A percentile compares a stretch with the other conserved stretches of the same genome.
Evolutionary conservation across 441 rosid genomes (phyloP).

Genomic region (Pelargonium hybrid): DNA sequence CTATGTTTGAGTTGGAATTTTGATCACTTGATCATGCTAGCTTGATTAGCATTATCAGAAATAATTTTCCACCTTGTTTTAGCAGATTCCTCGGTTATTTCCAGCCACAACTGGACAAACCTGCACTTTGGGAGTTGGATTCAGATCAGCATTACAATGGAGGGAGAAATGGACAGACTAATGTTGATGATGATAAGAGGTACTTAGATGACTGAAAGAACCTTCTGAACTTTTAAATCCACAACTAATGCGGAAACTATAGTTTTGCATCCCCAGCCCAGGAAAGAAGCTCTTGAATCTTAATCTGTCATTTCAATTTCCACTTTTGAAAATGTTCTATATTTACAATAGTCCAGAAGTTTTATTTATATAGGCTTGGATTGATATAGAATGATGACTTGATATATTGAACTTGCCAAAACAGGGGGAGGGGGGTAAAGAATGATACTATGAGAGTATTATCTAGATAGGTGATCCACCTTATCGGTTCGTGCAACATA

Average conservation of each 20-base stretch:
- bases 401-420: too few species aligned
- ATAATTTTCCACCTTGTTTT: slow-evolving; percentile 7
- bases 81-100: slow-evolving; percentile 86
- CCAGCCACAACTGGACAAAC: slow-evolving; percentile 70
- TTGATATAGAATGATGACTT: too few species aligned
- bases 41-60: not conserved
- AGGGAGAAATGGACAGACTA: slow-evolving; percentile 52
- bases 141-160: slow-evolving; percentile 62
- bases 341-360: not conserved
- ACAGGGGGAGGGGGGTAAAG: too few species aligned
- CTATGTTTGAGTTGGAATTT: not conserved
- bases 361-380: too few species aligned
- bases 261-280: too few species aligned
- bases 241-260: too few species aligned
- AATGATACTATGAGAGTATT: too few species aligned
- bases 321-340: too few species aligned
- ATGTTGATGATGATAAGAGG: slow-evolving; percentile 58
- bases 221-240: not conserved
- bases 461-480: too few species aligned
- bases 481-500: too few species aligned
- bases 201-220: slow-evolving; percentile 26
- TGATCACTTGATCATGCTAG: not conserved
- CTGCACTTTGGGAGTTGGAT: slow-evolving; percentile 83
- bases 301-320: not conserved
- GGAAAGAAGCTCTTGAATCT: too few species aligned